Evolutionary conservation across 108 stramenopile genomes (phyloP), one percentile per base, ranked within the genome.

Genomic region (Nannochloropsis granulata): DNA sequence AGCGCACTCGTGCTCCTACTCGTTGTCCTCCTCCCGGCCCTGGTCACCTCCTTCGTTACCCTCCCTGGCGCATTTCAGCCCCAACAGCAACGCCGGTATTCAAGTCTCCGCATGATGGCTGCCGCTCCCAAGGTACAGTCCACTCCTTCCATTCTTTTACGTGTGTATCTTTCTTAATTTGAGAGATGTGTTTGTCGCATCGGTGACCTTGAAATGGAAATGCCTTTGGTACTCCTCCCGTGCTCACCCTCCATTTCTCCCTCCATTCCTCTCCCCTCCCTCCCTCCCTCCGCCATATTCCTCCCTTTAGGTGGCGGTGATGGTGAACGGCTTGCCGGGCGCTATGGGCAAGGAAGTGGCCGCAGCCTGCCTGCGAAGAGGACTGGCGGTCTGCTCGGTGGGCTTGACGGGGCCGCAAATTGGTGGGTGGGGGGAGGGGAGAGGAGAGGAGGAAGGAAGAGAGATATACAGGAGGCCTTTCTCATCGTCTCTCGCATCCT

Each of bases 241-340:
- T 34, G 34, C 34, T 34, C 34, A 34, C 5, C 34, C 34, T 5
- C 34, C 5, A 1, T 34, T 5, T 34, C 34, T 34, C 1, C 5
- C 34, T 34, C n/a, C 56, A 7, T 5, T 71, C 21, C 56, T 71
- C 21, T n/a, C 56, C 11, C 10, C 56, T n/a, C 21, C 56, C 56
- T 5, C n/a, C 56, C n/a, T n/a, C 16, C 56, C 56, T 71, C 56
- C 8, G 21, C 0, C 56, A 71, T 71, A 7, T n/a, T 1, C 34
- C 34, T 1, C 34, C 34, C 34, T 71, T 5, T n/a, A 71, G 56
- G 56, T 71, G 9, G 56, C 56, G n/a, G 56, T 88, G 16, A 88
- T 88, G 88, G 85, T 88, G 84, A 88, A 88, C 78, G 88, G 88
- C 44, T 79, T 88, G 12, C 82, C 85, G 0, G 88, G 88, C 0